phyloP scores from a whole-genome alignment of 2,329 filamentous ascomycete genomes.

The Xylariaceae sp. region DNA sequence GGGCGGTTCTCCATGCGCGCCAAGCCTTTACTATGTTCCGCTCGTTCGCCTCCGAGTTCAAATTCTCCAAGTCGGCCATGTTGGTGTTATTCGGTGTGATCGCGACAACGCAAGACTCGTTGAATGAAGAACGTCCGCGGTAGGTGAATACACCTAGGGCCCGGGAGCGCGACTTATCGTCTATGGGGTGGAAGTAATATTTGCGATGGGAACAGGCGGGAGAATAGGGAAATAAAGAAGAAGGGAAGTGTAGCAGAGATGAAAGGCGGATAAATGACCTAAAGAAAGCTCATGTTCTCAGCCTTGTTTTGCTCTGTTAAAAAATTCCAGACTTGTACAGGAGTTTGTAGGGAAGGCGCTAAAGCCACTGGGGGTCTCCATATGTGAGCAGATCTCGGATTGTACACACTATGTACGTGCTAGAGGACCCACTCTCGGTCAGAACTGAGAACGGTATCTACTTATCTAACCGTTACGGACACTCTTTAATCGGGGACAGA shows the following conservation, averaged over 20 bases:
- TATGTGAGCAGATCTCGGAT: not conserved
- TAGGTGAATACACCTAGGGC: not conserved
- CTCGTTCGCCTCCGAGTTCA: constrained; percentile 38
- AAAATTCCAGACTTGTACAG: constrained; percentile 20
- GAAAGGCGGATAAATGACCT: not conserved
- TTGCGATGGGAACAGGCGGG: not conserved
- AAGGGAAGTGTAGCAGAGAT: not conserved
- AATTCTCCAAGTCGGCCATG: constrained; percentile 40
- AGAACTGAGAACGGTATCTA: too few species aligned
- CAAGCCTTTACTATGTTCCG: constrained; percentile 66
- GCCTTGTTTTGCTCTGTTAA: constrained; percentile 24
- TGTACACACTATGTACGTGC: not conserved
- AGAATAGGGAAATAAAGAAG: not conserved
- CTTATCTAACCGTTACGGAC: too few species aligned
- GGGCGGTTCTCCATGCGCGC: constrained; percentile 88
- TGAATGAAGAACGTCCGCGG: not conserved
- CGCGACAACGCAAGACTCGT: not conserved
- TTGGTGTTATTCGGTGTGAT: constrained; percentile 17
- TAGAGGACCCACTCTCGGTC: not conserved
- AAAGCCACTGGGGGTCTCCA: constrained; percentile 1
- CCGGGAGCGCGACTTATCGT: not conserved
- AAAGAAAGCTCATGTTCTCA: constrained; percentile 16
- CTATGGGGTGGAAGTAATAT: not conserved
- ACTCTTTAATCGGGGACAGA: too few species aligned
- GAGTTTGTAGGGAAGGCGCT: constrained; percentile 14